Evolutionary conservation across 257 asterid genomes (phyloP).

Genomic region (Penstemon barbatus): DNA sequence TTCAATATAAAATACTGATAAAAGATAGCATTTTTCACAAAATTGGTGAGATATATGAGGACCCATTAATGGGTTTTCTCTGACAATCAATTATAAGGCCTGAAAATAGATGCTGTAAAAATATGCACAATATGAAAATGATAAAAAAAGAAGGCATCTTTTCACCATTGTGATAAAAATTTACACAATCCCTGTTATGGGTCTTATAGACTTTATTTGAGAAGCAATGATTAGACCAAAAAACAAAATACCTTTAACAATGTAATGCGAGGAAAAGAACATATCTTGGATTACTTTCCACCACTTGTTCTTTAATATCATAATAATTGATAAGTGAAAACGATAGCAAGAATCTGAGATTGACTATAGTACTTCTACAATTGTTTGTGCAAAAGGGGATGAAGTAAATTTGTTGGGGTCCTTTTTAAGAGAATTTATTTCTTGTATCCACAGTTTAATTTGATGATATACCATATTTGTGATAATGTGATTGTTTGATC

Average conservation of each 20-base stretch:
- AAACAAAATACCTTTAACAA: background rate
- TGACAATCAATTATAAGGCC: constrained; percentile 25
- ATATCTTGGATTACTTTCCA: constrained; percentile 21
- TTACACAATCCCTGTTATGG: too few relatives aligned
- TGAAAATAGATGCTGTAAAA: background rate
- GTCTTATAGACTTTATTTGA: too few relatives aligned
- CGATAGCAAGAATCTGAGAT: constrained; percentile 23
- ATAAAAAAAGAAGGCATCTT: background rate
- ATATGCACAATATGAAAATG: too few relatives aligned
- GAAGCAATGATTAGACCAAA: background rate
- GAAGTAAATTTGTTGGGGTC: constrained; percentile 17
- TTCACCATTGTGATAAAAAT: background rate
- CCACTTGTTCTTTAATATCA: background rate
- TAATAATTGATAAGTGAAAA: constrained; percentile 7
- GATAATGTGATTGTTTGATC: too few relatives aligned
- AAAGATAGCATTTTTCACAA: constrained; percentile 6
- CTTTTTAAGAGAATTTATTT: constrained; percentile 18
- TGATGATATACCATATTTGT: too few relatives aligned
- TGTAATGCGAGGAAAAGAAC: background rate
- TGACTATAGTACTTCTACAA: constrained; percentile 25
- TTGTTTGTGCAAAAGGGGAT: background rate
- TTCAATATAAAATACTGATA: background rate
- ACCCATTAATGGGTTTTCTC: constrained; percentile 9
- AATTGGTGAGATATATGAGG: constrained; percentile 10
- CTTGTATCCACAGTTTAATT: too few relatives aligned